Percentiles rank a stretch among this genome's conserved stretches.
These are phyloP conservation scores for Penicillium malachiteum DNA, from an alignment of 495 filamentous ascomycete genomes.

Conservation along the genomic window DNA sequence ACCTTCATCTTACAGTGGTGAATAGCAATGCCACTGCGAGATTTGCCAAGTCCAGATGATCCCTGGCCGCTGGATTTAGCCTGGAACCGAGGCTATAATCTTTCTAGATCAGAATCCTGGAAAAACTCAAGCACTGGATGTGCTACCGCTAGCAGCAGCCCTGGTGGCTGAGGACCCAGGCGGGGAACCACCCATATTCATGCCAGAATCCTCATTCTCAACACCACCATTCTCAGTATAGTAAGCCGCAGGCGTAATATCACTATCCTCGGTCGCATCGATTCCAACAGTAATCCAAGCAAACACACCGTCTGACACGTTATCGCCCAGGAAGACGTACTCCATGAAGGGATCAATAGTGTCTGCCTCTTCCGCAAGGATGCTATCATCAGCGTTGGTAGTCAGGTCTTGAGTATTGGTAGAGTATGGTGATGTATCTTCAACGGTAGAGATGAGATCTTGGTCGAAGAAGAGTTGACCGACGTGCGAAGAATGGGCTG, in stretches of 20 bases:
- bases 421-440: conserved; percentile 52
- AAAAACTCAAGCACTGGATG: background rate
- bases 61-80: no score
- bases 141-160: background rate
- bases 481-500: conserved; percentile 44
- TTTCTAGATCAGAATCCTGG: no score
- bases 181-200: conserved; percentile 21
- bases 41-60: no score
- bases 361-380: conserved; percentile 47
- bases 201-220: conserved; percentile 31
- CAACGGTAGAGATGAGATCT: conserved; percentile 46
- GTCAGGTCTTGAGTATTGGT: conserved; percentile 52
- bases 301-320: conserved; percentile 34
- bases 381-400: conserved; percentile 52
- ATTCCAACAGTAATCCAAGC: conserved; percentile 39
- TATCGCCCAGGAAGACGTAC: conserved; percentile 40
- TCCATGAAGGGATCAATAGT: conserved; percentile 57
- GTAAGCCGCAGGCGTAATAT: conserved; percentile 32
- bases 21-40: no score
- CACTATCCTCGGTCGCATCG: conserved; percentile 23
- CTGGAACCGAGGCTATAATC: no score
- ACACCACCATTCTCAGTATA: conserved; percentile 37
- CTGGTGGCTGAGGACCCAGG: conserved; percentile 7
- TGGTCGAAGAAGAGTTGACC: conserved; percentile 66
- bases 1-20: no score